Base-by-base conservation (phyloP, 2,329 filamentous ascomycete genomes). In the Trichoderma cornu-damae region DNA sequence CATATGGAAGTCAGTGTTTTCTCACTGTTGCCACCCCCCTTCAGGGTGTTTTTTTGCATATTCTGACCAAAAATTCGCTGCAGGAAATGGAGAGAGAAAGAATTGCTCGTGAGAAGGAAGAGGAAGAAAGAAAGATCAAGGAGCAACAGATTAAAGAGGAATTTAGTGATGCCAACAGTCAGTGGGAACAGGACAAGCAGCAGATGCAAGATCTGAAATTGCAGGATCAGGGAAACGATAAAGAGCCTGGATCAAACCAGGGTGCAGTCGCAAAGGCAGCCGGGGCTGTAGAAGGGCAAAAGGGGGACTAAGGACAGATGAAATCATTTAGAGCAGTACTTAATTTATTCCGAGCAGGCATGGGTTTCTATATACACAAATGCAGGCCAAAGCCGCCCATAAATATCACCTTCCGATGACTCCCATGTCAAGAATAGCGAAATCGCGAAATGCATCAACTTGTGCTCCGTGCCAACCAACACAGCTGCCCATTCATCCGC, bases 41-140 rank as follows among this genome's bases (percentile, higher is more conserved):
- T 12, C n/a, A n/a, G n/a, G n/a, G n/a, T n/a, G n/a, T 12, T 26
- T 5, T 18, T 3, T 12, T 2, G 5, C 1, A 1, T 7, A 5
- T 47, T 4, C 40, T 58, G 40, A 58, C 16, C 16, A 22, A 5
- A n/a, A 49, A 65, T 18, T 14, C 42, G 2, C 6, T 62, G n/a
- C 30, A 92, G 82, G 91, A 96, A 74, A 96, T 97, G 93, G 93
- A 97, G 69, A 80, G 86, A 62, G 92, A 97, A 70, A 85, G 88
- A 56, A 80, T 89, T 62, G 85, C 84, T 4, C 87, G 86, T 47
- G 93, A 96, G 71, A 81, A 84, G 28, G 90, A 94, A 70, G 72
- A 75, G 34, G 69, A 70, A 48, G 71, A 86, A 64, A 86, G 90
- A 68, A 90, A 90, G 73, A 83, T 90, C 60, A 87, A 92, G 65